Conservation (phyloP, 495 filamentous ascomycete genomes). For the Xylaria palmicola region DNA sequence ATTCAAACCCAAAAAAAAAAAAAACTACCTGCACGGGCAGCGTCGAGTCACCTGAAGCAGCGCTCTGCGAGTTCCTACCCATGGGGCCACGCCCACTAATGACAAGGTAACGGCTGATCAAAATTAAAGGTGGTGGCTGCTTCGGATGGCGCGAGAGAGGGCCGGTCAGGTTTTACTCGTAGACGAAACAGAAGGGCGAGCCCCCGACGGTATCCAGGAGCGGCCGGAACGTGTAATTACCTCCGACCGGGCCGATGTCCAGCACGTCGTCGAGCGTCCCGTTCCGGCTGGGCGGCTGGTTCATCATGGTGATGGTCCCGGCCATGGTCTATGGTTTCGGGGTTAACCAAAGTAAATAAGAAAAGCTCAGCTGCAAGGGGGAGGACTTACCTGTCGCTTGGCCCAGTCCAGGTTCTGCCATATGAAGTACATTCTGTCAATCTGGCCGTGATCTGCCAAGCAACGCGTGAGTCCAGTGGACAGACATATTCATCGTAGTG, state of each 20-base stretch:
- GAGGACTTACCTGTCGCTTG: constrained; percentile 38
- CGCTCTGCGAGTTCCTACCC: too few species aligned
- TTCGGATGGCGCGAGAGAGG: neutral
- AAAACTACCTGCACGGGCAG: too few species aligned
- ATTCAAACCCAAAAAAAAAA: too few species aligned
- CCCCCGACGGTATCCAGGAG: constrained; percentile 31
- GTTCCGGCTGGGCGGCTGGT: constrained; percentile 33
- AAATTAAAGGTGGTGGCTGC: neutral
- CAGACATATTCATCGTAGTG: too few species aligned
- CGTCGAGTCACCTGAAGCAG: too few species aligned
- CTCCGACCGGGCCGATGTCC: constrained; percentile 29
- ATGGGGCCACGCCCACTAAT: too few species aligned
- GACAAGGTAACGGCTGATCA: too few species aligned
- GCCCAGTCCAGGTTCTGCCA: constrained; percentile 58
- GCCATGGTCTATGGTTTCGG: constrained; percentile 31
- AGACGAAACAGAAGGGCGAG: constrained; percentile 39
- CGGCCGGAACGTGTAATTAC: constrained; percentile 14
- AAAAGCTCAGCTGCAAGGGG: neutral
- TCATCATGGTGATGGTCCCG: constrained; percentile 43
- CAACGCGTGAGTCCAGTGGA: too few species aligned
- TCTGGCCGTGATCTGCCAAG: constrained; percentile 68
- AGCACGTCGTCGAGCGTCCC: constrained; percentile 33
- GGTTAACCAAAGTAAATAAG: neutral
- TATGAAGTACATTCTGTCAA: constrained; percentile 70
- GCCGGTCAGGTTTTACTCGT: constrained; percentile 26